Evolutionary conservation across 495 filamentous ascomycete species (phyloP).

Genomic region (Xylaria bambusicola): DNA sequence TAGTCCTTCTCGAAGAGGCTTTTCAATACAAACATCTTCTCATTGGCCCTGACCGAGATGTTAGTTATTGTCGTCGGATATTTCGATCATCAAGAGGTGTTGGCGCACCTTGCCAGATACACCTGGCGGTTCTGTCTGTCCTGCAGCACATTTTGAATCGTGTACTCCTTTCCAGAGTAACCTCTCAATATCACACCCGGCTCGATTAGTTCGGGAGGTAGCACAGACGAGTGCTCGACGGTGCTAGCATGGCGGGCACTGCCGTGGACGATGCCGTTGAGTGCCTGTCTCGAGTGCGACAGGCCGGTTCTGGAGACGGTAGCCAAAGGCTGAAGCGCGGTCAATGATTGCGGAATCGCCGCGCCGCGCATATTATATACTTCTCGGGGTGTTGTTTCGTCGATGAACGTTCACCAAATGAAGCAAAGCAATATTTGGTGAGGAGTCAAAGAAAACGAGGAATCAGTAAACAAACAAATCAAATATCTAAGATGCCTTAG

Average conservation of each 20-base stretch:
- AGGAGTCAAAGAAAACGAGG: neutral
- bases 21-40: slow-evolving; percentile 46
- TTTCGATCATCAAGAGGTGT: neutral
- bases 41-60: slow-evolving; percentile 31
- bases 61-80: too few species aligned
- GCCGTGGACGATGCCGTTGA: neutral
- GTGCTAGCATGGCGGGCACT: slow-evolving; percentile 18
- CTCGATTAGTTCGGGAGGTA: slow-evolving; percentile 20
- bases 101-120: slow-evolving; percentile 34
- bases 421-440: neutral
- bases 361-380: slow-evolving; percentile 19
- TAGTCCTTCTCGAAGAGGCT: slow-evolving; percentile 43
- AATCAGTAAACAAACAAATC: neutral
- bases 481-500: neutral
- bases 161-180: slow-evolving; percentile 39
- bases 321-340: slow-evolving; percentile 19
- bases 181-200: slow-evolving; percentile 34
- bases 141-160: slow-evolving; percentile 40
- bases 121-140: slow-evolving; percentile 39
- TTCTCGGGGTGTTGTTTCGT: neutral
- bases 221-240: slow-evolving; percentile 18
- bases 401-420: neutral
- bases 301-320: slow-evolving; percentile 5
- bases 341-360: slow-evolving; percentile 15
- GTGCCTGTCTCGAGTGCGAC: slow-evolving; percentile 10